Conservation (phyloP, 805 yeast species). For the Danielia oregonensis region DNA sequence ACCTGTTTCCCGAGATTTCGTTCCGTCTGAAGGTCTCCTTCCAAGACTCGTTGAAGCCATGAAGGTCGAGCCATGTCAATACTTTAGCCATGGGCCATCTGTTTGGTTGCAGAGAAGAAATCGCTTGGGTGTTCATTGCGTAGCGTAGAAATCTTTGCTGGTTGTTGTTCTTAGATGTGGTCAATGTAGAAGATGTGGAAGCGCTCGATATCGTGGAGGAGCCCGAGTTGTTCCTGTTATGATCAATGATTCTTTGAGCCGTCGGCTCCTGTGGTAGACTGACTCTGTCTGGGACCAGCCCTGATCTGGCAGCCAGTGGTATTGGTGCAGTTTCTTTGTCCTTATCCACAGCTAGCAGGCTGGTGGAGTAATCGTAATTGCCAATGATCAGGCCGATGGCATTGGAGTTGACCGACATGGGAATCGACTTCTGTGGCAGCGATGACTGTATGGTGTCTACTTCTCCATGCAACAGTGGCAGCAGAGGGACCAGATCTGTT, state of each 20-base stretch:
- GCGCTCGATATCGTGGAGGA: slow-evolving; percentile 31
- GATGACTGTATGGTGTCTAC: slow-evolving; percentile 4
- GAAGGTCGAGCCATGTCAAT: slow-evolving; percentile 59
- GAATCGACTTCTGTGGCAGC: slow-evolving; percentile 20
- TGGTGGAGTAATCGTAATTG: slow-evolving; percentile 26
- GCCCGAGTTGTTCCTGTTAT: slow-evolving; percentile 32
- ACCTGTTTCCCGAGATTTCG: slow-evolving; percentile 58
- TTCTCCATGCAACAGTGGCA: slow-evolving; percentile 4
- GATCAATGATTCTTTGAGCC: slow-evolving; percentile 7
- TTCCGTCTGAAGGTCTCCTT: slow-evolving; percentile 54
- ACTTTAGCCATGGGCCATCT: slow-evolving; percentile 77
- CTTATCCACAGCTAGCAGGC: slow-evolving; percentile 13
- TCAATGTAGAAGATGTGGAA: slow-evolving; percentile 29
- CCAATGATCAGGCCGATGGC: slow-evolving; percentile 27
- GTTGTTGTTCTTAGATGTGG: slow-evolving; percentile 26
- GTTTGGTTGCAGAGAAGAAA: slow-evolving; percentile 35
- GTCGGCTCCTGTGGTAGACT: neutral
- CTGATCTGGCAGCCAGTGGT: neutral
- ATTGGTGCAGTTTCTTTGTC: neutral
- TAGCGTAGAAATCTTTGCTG: slow-evolving; percentile 40
- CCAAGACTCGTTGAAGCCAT: slow-evolving; percentile 75
- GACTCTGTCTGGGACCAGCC: neutral
- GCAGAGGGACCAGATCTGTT: slow-evolving; percentile 1
- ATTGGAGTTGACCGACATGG: slow-evolving; percentile 20
- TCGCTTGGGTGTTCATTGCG: slow-evolving; percentile 35